Base-by-base conservation (phyloP, 2,329 filamentous ascomycete species). In the Dactylellina haptotyla region DNA sequence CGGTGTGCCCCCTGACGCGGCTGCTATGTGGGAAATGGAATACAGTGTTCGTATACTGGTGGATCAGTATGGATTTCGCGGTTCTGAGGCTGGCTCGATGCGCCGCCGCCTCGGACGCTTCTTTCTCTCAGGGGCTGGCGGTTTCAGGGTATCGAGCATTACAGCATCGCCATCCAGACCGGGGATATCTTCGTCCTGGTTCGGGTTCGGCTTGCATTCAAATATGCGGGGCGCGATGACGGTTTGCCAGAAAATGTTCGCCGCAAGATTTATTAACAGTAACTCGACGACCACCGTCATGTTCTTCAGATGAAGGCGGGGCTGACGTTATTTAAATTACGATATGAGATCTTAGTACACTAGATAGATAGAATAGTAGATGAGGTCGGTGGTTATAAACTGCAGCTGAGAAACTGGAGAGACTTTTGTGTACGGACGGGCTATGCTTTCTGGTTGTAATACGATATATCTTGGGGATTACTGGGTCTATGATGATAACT, bases 141-240 rank as follows among this genome's bases (percentile, higher is more conserved):
- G 50, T 25, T 23, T 54, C 3, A 54, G 4, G 3, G 30, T 23
- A 12, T 54, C 30, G 2, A 51, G 48, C 50, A 54, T 54, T 8
- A 54, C 50, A 14, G 32, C 50, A 20, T 54, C 50, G 25, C 32
- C 50, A 16, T 54, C 50, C 9, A 39, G 12, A 34, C 50, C 50
- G 4, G 50, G 50, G 4, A 54, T 18, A 32, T 54, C 50, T 25
- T 54, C 50, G 3, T 20, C 18, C 6, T 34, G 16, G 12, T 12
- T 23, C 10, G 28, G 16, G 45, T 50, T 25, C 18, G 20, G 10
- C 2, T 28, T 14, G 5, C 16, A 34, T 14, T 6, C 16, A 18
- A 39, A 54, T 3, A 37, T 14, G n/a, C 30, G 50, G n/a, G 50
- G 50, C 4, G 32, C 50, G 30, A 54, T n/a, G 1, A 54, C 14